Evolutionary conservation across 2,329 filamentous ascomycete genomes (phyloP).

Genomic region (Neoarthrinium moseri): DNA sequence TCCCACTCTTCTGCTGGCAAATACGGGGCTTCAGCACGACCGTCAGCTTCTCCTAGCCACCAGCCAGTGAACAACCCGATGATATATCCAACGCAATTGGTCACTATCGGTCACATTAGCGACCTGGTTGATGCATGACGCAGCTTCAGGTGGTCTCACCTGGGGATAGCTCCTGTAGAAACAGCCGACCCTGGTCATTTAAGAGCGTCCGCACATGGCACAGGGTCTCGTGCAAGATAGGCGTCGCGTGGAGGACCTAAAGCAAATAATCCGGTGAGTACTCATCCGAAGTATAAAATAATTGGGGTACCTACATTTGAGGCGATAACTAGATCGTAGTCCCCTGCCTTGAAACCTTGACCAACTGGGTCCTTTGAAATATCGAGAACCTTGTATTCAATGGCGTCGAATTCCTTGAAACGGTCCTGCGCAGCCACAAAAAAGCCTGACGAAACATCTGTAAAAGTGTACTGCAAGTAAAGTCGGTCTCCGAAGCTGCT

Average conservation of each 20-base stretch:
- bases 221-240: slow-evolving; percentile 11
- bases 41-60: slow-evolving; percentile 4
- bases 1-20: slow-evolving; percentile 5
- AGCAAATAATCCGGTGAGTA: not conserved
- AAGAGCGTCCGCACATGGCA: slow-evolving; percentile 13
- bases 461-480: slow-evolving; percentile 15
- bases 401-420: slow-evolving; percentile 11
- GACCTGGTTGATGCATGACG: not conserved
- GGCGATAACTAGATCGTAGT: slow-evolving; percentile 6
- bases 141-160: not conserved
- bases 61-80: slow-evolving; percentile 8
- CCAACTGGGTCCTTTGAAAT: slow-evolving; percentile 1
- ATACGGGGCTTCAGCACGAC: not conserved
- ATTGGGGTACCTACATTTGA: slow-evolving; percentile 7
- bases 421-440: slow-evolving; percentile 13
- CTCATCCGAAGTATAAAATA: too few species aligned
- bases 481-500: not conserved
- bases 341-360: slow-evolving; percentile 5
- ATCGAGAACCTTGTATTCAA: slow-evolving; percentile 2
- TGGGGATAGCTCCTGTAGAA: slow-evolving; percentile 10
- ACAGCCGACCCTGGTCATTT: slow-evolving; percentile 12
- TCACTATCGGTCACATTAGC: not conserved
- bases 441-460: slow-evolving; percentile 17
- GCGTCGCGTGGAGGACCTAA: slow-evolving; percentile 18
- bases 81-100: slow-evolving; percentile 1